These are phyloP conservation scores for Agrocybe pediades DNA, from an alignment of 768 basidiomycete genomes.

Conservation along the genomic window DNA sequence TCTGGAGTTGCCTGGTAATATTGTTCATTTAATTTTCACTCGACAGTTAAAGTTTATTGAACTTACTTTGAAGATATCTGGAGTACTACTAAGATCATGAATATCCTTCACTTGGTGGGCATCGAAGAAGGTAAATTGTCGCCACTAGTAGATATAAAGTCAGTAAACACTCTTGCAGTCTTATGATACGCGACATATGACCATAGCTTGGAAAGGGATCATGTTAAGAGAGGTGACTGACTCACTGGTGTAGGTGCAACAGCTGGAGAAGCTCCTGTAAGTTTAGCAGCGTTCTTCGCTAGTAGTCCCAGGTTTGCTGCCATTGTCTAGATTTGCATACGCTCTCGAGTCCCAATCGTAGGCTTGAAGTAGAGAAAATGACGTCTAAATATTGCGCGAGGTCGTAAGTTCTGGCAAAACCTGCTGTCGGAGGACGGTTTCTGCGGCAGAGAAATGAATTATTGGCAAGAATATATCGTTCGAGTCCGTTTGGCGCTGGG, in stretches of 20 bases:
- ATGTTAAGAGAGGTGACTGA: not conserved
- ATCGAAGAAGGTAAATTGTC: constrained; percentile 92
- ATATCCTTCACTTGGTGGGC: constrained; percentile 73
- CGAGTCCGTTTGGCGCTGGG: not conserved
- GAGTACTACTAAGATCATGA: constrained; percentile 73
- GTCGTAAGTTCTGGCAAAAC: too few relatives aligned
- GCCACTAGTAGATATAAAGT: constrained; percentile 53
- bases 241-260: constrained; percentile 35
- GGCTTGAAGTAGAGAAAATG: not conserved
- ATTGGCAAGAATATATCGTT: too few relatives aligned
- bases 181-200: not conserved
- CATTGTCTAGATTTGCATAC: constrained; percentile 18
- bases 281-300: constrained; percentile 25
- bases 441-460: too few relatives aligned
- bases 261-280: constrained; percentile 23
- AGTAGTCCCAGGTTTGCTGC: constrained; percentile 28
- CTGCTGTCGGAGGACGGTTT: too few relatives aligned
- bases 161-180: not conserved
- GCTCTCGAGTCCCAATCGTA: not conserved
- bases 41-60: not conserved
- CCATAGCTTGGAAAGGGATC: not conserved
- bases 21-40: constrained; percentile 1
- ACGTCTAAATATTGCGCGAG: not conserved
- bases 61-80: constrained; percentile 78
- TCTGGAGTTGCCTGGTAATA: constrained; percentile 57